Percentiles rank a stretch among this genome's conserved stretches.
Conservation (phyloP, 345 rosid species). For the Gossypium ekmanianum region DNA sequence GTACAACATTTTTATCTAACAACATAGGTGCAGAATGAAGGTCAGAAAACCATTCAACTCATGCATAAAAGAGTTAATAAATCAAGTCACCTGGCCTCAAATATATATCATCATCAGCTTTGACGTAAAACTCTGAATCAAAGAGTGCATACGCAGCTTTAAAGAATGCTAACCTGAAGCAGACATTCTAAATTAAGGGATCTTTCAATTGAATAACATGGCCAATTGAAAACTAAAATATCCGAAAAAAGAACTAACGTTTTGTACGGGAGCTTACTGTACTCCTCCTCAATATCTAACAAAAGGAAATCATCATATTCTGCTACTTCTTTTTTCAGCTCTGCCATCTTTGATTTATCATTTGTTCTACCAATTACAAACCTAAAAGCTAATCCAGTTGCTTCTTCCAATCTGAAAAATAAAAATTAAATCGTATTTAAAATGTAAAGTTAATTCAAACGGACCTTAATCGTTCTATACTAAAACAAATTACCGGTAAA, state of each 20-base stretch:
- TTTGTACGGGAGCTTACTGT: slow-evolving; percentile 97
- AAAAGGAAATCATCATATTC: slow-evolving; percentile 82
- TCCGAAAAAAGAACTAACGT: slow-evolving; percentile 59
- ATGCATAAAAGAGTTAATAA: slow-evolving; percentile 11
- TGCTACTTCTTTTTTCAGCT: slow-evolving; percentile 64
- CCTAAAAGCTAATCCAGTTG: slow-evolving; percentile 77
- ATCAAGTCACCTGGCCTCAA: slow-evolving; percentile 71
- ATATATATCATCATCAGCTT: slow-evolving; percentile 94
- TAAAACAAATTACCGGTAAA: no score
- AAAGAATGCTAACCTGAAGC: slow-evolving; percentile 74
- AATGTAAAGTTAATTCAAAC: background rate
- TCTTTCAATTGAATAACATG: background rate
- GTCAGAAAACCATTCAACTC: background rate
- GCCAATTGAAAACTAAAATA: background rate
- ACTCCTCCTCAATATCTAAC: slow-evolving; percentile 91
- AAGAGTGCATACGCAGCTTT: slow-evolving; percentile 79
- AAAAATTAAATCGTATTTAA: background rate
- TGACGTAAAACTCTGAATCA: slow-evolving; percentile 84
- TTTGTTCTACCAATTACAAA: slow-evolving; percentile 72
- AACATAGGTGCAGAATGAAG: background rate
- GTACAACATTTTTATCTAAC: slow-evolving; percentile 2
- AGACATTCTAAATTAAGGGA: slow-evolving; percentile 11
- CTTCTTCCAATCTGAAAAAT: slow-evolving; percentile 68
- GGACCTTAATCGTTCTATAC: background rate
- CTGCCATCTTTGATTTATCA: slow-evolving; percentile 53